A percentile compares a stretch with the other conserved stretches of the same genome.
Conservation (phyloP, 2,329 filamentous ascomycete species). For the Didymella pomorum region DNA sequence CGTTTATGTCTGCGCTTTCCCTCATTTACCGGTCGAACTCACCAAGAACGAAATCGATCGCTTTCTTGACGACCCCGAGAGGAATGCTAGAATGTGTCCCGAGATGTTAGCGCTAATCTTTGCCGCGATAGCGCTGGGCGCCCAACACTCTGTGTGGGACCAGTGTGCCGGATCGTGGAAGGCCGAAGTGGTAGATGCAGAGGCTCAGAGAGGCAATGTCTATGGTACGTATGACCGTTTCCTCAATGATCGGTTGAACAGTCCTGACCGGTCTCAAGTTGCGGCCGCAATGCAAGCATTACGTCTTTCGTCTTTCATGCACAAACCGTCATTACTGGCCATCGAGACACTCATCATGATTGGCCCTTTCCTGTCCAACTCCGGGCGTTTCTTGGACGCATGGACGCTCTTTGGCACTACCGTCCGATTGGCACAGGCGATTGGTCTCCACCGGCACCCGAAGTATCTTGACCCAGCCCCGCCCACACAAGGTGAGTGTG, state of each 20-base stretch:
- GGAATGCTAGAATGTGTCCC: conserved; percentile 55
- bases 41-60: conserved; percentile 55
- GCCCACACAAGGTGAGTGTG: conserved; percentile 51
- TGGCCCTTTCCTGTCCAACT: conserved; percentile 59
- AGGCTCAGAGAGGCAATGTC: conserved; percentile 52
- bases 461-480: conserved; percentile 55
- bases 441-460: conserved; percentile 60
- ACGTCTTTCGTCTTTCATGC: conserved; percentile 58
- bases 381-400: conserved; percentile 59
- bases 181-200: conserved; percentile 47
- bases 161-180: conserved; percentile 52
- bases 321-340: conserved; percentile 56
- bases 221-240: conserved; percentile 51
- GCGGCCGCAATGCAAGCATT: conserved; percentile 61
- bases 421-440: conserved; percentile 58
- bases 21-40: conserved; percentile 55
- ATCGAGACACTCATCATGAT: conserved; percentile 60
- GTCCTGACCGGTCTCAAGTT: conserved; percentile 44
- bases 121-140: conserved; percentile 56
- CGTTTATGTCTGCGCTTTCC: conserved; percentile 56
- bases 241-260: background rate
- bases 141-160: conserved; percentile 57
- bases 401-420: conserved; percentile 61
- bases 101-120: conserved; percentile 60
- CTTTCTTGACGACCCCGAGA: conserved; percentile 53